phyloP scores from a whole-genome alignment of 140 eudicot genomes.

The Artemisia princeps region DNA sequence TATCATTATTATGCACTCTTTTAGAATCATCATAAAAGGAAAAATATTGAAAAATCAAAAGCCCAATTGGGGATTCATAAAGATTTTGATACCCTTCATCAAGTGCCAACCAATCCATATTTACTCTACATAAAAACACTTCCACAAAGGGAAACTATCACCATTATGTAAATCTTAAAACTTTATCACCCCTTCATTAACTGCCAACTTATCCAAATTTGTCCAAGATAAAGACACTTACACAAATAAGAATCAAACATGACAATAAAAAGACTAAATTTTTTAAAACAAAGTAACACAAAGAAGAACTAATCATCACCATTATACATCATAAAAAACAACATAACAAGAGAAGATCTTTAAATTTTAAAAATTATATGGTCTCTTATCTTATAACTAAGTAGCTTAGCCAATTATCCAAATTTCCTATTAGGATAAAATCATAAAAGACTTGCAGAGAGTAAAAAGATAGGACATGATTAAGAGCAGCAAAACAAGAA shows the following conservation, averaged over 20 bases:
- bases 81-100: neutral
- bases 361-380: too few species aligned
- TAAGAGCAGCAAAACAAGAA: conserved; percentile 3
- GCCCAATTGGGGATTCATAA: conserved; percentile 4
- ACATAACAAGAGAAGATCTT: conserved; percentile 2
- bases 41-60: neutral
- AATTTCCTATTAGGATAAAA: neutral
- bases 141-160: neutral
- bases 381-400: neutral
- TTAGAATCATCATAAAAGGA: neutral
- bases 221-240: conserved; percentile 6
- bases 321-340: conserved; percentile 5
- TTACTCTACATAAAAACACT: neutral
- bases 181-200: conserved; percentile 10
- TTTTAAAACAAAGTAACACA: neutral
- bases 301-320: conserved; percentile 15
- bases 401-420: neutral
- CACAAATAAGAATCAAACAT: conserved; percentile 10
- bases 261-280: conserved; percentile 3
- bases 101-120: neutral
- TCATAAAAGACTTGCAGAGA: conserved; percentile 6
- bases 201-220: conserved; percentile 14
- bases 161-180: neutral
- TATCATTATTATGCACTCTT: neutral
- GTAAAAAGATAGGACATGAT: neutral